Evolutionary conservation across 345 rosid genomes (phyloP).

Genomic region (Lagerstroemia speciosa): DNA sequence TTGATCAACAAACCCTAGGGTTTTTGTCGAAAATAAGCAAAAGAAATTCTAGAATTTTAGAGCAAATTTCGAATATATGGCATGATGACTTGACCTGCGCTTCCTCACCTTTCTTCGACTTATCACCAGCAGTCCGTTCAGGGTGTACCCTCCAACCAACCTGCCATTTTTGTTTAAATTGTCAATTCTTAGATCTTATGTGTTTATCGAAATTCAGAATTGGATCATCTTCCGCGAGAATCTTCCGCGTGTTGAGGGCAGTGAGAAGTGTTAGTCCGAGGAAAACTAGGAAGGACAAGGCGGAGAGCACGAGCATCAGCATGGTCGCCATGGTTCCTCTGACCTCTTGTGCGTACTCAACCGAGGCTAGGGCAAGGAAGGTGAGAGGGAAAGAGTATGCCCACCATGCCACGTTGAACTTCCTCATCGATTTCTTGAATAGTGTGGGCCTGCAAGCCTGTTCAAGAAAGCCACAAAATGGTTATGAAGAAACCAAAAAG

Average conservation of each 20-base stretch:
- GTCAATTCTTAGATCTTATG: conserved; percentile 12
- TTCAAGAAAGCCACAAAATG: not conserved
- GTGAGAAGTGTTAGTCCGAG: conserved; percentile 43
- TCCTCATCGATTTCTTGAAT: conserved; percentile 58
- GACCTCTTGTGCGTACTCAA: conserved; percentile 41
- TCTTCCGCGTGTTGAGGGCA: conserved; percentile 23
- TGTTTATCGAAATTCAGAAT: conserved; percentile 13
- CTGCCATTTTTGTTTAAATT: not conserved
- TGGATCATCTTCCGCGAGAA: conserved; percentile 28
- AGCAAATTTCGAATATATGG: no score
- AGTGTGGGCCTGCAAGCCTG: conserved; percentile 56
- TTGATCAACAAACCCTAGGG: no score
- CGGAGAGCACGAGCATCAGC: conserved; percentile 34
- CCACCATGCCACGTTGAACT: conserved; percentile 65
- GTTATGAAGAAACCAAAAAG: not conserved
- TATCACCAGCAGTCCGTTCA: no score
- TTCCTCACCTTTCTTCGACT: no score
- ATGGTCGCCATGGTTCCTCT: conserved; percentile 22
- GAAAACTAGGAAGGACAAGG: conserved; percentile 39
- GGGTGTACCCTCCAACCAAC: no score
- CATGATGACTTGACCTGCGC: no score
- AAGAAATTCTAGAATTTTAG: no score
- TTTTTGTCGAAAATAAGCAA: no score
- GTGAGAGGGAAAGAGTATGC: conserved; percentile 50
- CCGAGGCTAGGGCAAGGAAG: conserved; percentile 51